Evolutionary conservation across 768 basidiomycete species (phyloP).

Genomic region (Lanmaoa rubissima): DNA sequence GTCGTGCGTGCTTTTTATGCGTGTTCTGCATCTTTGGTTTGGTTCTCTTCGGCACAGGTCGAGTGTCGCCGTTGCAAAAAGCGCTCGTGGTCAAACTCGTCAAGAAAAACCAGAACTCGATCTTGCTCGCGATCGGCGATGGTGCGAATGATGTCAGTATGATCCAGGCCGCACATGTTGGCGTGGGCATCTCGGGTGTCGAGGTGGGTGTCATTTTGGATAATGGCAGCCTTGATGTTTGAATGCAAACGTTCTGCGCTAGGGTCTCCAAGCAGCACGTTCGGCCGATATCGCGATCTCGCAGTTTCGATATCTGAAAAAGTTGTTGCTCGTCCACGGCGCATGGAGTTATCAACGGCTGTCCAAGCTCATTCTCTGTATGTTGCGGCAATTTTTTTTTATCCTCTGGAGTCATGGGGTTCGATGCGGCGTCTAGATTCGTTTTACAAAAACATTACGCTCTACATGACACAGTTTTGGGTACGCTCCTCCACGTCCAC

Average conservation of each 20-base stretch:
- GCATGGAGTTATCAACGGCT: constrained; percentile 97
- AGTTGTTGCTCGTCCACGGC: constrained; percentile 93
- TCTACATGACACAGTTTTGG: constrained; percentile 99
- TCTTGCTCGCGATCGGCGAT: constrained; percentile 95
- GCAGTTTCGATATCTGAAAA: constrained; percentile 94
- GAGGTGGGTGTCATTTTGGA: constrained; percentile 53
- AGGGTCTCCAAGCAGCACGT: constrained; percentile 97
- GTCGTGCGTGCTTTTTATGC: background rate
- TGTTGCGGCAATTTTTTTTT: constrained; percentile 29
- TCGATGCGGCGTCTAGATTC: constrained; percentile 56
- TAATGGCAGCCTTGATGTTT: background rate
- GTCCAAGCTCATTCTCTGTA: constrained; percentile 94
- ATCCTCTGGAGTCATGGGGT: constrained; percentile 8
- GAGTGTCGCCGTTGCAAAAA: constrained; percentile 96
- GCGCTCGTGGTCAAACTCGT: constrained; percentile 98
- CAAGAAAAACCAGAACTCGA: constrained; percentile 91
- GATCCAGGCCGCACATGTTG: constrained; percentile 98
- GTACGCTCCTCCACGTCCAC: constrained; percentile 41
- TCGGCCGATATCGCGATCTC: constrained; percentile 98
- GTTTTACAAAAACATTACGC: constrained; percentile 98
- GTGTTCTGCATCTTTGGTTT: background rate
- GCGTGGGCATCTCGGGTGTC: constrained; percentile 95
- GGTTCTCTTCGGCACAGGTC: constrained; percentile 44
- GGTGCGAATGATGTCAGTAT: constrained; percentile 99
- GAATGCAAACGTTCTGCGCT: background rate